Base-by-base conservation (phyloP, 768 basidiomycete genomes). In the Clitopilus passeckerianus region DNA sequence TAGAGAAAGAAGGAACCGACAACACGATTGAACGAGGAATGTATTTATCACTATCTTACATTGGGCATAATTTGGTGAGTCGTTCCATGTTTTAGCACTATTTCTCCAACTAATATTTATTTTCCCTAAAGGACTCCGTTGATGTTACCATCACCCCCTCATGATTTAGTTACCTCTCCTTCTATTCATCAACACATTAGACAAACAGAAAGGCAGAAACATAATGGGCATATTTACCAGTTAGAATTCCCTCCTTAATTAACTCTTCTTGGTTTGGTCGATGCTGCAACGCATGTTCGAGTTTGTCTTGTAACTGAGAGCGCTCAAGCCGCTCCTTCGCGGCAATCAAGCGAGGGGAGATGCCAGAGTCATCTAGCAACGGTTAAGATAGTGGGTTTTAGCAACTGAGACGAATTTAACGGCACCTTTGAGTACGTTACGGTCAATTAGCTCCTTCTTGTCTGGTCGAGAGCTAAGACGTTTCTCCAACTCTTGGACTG, bases 351-450 rank as follows among this genome's bases (percentile, higher is more conserved):
- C 83, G 77, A 9, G 87, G 84, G 18, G 86, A 79, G 55, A 89
- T 78, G 30, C 73, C 74, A 54, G 79, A 85, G 65, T 86, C 84
- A 60, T 86, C 87, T 90, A 63, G 18, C 14, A 8, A 65, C 72
- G n/a, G 20, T 8, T 20, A 34, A 30, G 4, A 7, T 30, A 4
- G 7, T 30, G 3, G 27, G 27, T 4, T 30, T 7, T 4, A 30
- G 27, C 27, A 30, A 30, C 27, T 7, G 27, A 30, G 27, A 30
- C 7, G 27, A 30, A 30, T 30, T 7, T 30, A 7, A 30, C 27
- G 7, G 27, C 55, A 81, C 86, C 85, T 71, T 89, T 88, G 60
- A 90, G 78, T 61, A 90, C 89, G 68, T 87, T 87, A 62, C 85
- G 80, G 34, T 86, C 84, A 60, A 88, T 77, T 46, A 90, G 76